Base-by-base conservation (phyloP, 1,284 basidiomycete genomes). In the Ganoderma lingzhi region DNA sequence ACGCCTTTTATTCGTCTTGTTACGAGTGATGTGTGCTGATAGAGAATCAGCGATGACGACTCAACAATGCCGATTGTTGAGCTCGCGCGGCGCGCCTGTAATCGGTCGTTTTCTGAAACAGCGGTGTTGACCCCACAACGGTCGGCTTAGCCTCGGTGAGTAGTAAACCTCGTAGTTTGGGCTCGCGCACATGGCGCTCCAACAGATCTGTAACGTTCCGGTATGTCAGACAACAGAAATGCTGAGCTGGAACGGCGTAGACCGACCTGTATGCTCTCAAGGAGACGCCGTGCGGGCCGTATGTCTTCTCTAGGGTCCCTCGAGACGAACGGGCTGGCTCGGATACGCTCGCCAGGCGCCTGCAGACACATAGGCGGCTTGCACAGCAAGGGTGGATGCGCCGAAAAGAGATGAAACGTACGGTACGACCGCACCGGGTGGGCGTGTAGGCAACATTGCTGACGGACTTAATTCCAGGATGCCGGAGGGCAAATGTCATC, bases 321-420 rank as follows among this genome's bases (percentile, higher is more conserved):
- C 15, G 35, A 58, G 37, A 45, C 10, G 55, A 39, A 41, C 48
- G 61, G 61, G 19, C 58, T 62, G 30, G 41, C 45, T 56, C 51
- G n/a, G 48, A 67, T 42, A 51, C 23, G 37, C 28, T 15, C 15
- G 32, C 30, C 61, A 55, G 23, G 55, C 66, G 66, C 56, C 42
- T 59, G 35, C 44, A 37, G 30, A 14, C 35, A 32, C 10, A 32
- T 23, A 59, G 30, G 65, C 62, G 58, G 55, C 63, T 60, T 58
- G 51, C 67, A 64, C 63, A 41, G 67, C 67, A 48, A 68, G 63
- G 58, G 62, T 61, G 5, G 58, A 37, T 68, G 63, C 63, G 67
- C 63, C 63, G 61, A 60, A 64, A 62, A 61, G 62, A 68, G 67
- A 45, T 68, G 67, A 68, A 68, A 68, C 67, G 30, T 65, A 35